phyloP scores from a whole-genome alignment of 768 basidiomycete species.

The Atractiella rhizophila region DNA sequence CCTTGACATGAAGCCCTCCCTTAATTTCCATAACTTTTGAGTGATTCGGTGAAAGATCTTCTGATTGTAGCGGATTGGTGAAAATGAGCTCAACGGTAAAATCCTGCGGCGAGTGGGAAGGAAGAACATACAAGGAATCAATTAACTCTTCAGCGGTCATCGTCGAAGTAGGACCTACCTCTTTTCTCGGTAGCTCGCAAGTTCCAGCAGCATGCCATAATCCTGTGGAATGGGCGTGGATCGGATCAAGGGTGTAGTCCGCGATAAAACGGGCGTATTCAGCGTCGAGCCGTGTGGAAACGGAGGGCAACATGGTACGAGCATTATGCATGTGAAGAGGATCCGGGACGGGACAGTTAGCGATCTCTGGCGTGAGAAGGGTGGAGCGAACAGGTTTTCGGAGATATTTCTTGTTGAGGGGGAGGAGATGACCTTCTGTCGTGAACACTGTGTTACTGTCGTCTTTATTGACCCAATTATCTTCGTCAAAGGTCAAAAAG shows the following conservation, averaged over 20 bases:
- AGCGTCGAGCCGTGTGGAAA: conserved; percentile 44
- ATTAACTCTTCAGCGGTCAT: neutral
- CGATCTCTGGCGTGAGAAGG: conserved; percentile 16
- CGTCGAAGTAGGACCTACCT: conserved; percentile 17
- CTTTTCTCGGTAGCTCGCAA: conserved; percentile 44
- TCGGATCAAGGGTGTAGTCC: conserved; percentile 30
- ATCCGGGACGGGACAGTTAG: conserved; percentile 15
- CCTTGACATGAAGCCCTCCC: conserved; percentile 1
- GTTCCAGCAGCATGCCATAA: conserved; percentile 45
- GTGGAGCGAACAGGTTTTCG: conserved; percentile 41
- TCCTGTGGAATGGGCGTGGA: conserved; percentile 19
- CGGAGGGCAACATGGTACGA: conserved; percentile 41
- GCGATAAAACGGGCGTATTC: conserved; percentile 60
- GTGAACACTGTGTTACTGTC: conserved; percentile 76
- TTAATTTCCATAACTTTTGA: neutral
- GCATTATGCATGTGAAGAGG: conserved; percentile 19
- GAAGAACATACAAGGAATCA: neutral
- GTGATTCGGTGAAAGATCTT: conserved; percentile 2
- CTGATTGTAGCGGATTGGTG: neutral
- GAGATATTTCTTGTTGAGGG: conserved; percentile 33
- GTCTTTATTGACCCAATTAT: conserved; percentile 42
- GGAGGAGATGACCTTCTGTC: conserved; percentile 78
- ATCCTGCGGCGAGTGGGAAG: conserved; percentile 4
- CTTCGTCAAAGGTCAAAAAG: conserved; percentile 28
- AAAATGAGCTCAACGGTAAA: conserved; percentile 14